phyloP scores from a whole-genome alignment of 2,329 filamentous ascomycete genomes.

The Thelonectria rubi region DNA sequence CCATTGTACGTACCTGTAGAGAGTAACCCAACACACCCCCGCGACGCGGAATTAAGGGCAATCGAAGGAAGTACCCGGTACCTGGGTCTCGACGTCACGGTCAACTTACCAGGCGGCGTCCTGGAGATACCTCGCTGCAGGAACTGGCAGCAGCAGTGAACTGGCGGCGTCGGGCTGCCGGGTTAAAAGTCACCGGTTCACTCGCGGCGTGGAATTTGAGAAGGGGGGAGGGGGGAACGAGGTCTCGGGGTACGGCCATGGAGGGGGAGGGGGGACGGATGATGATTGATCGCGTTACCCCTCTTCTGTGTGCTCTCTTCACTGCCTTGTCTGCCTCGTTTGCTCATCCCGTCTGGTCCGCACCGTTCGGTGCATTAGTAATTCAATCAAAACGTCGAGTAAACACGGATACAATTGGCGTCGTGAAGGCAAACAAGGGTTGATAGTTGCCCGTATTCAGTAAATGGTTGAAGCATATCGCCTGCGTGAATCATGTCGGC shows the following conservation, averaged over 20 bases:
- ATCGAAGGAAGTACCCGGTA: conserved; percentile 12
- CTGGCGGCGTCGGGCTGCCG: conserved; percentile 23
- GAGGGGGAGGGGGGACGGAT: background rate
- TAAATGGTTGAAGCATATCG: no score
- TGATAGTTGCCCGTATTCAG: no score
- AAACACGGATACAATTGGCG: no score
- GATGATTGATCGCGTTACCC: background rate
- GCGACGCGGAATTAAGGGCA: no score
- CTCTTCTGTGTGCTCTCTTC: conserved; percentile 1
- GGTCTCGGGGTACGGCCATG: conserved; percentile 21
- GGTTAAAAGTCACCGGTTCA: conserved; percentile 19
- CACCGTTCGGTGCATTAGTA: background rate
- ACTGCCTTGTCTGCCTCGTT: conserved; percentile 4
- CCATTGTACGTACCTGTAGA: no score
- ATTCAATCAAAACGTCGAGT: background rate
- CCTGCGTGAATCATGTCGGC: no score
- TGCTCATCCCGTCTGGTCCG: background rate
- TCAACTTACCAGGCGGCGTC: conserved; percentile 6
- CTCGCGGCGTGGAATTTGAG: conserved; percentile 5
- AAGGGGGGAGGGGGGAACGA: background rate
- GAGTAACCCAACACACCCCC: conserved; percentile 2
- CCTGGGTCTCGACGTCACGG: conserved; percentile 13
- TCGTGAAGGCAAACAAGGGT: no score
- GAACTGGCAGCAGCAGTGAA: background rate
- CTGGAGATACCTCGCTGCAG: background rate